A percentile compares a stretch with the other conserved stretches of the same genome.
phyloP scores from a whole-genome alignment of 2,329 filamentous ascomycete species.

The Tolypocladium inflatum region DNA sequence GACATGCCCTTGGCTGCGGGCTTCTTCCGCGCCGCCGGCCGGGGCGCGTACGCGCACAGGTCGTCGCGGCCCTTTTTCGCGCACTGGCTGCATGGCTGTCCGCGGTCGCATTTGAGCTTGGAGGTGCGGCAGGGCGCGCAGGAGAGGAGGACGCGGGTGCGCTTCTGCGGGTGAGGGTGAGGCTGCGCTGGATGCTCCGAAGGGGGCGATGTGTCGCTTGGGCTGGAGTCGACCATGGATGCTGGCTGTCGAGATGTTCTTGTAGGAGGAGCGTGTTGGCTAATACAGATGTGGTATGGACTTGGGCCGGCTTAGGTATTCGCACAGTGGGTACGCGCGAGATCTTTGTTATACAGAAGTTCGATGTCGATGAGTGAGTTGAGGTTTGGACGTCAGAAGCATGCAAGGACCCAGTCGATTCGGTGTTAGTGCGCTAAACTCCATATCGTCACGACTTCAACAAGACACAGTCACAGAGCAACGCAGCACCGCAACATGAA shows the following conservation, averaged over 20 bases:
- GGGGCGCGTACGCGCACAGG: constrained; percentile 39
- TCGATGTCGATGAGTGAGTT: not conserved
- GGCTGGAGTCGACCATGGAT: constrained; percentile 9
- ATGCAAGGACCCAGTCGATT: not conserved
- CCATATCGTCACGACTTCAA: not conserved
- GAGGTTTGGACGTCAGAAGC: not conserved
- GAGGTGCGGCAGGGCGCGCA: constrained; percentile 42
- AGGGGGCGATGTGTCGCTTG: constrained; percentile 11
- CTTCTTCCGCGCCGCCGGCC: constrained; percentile 27
- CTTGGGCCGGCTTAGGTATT: not conserved
- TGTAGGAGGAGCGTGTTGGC: not conserved
- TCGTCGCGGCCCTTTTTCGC: constrained; percentile 36
- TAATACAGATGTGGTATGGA: not conserved
- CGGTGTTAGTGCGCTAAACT: not conserved
- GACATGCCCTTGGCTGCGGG: constrained; percentile 41
- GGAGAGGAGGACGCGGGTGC: constrained; percentile 39
- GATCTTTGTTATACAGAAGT: not conserved
- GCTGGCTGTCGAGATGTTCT: not conserved
- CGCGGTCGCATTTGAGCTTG: constrained; percentile 48
- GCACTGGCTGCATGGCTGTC: constrained; percentile 42
- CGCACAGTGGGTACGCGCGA: not conserved
- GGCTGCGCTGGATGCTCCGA: constrained; percentile 6
- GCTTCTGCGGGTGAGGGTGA: constrained; percentile 23
- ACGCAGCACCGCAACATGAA: not conserved
- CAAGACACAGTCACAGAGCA: not conserved